Base-by-base conservation (phyloP, 2,329 filamentous ascomycete genomes). In the Talaromyces sp. region DNA sequence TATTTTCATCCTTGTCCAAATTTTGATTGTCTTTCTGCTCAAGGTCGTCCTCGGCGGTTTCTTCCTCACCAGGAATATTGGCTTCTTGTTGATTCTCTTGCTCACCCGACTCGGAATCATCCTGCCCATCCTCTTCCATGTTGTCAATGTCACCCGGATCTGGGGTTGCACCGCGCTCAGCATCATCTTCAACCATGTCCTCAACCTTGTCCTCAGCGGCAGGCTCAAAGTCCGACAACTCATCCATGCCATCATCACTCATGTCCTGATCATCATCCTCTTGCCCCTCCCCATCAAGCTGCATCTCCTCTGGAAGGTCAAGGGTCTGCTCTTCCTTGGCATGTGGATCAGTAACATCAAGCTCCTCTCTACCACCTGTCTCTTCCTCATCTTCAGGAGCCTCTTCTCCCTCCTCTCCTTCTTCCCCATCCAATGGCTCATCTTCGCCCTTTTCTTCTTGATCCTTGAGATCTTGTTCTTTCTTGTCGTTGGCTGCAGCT, bases 281-380 rank as follows among this genome's bases (percentile, higher is more conserved):
- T 56, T 84, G 80, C 35, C 85, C 84, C 31, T 90, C 80, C 8
- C 85, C 88, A 66, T 93, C 89, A 61, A 95, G 83, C 63, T 96
- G 88, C 82, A 97, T 89, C 67, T 96, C 91, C 46, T 96, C 92
- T 0, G 92, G 92, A 23, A 96, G 81, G 52, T 93, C 92, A 64
- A 96, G 81, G 1, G 88, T 87, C 64, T 96, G 88, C 69, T 92
- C 88, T 72, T 96, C 89, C 68, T 93, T 85, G 1, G 91, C 85
- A 69, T 93, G 88, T 58, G 92, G 88, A 73, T 91, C 88, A 64
- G 85, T 83, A 64, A 85, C 82, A 72, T 90, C 86, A 60, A 80
- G 80, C 59, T 89, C 85, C 64, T 93, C 69, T 80, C 83, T 75
- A 83, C 85, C 85, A 18, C 81, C 80, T 28, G 84, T 86, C 33